Evolutionary conservation across 202 grass and related monocot genomes (phyloP).

Genomic region (Saccharum hybrid): DNA sequence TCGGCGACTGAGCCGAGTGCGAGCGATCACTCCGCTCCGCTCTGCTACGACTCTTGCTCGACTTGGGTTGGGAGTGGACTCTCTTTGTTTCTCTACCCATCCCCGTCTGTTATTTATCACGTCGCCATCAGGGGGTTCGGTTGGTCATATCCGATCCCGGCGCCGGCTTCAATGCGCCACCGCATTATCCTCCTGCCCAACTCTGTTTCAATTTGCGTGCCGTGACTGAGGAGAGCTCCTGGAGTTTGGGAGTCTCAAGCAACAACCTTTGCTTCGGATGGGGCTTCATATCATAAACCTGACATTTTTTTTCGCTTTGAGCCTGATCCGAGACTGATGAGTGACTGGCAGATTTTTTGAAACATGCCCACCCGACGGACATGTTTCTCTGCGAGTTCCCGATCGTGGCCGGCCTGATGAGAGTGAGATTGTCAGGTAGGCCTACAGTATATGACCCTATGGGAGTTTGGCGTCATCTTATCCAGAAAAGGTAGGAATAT

Average conservation of each 20-base stretch:
- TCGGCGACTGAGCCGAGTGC: neutral
- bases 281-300: no score
- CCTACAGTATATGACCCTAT: neutral
- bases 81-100: neutral
- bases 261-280: neutral
- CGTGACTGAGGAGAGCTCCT: neutral
- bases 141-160: neutral
- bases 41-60: neutral
- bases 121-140: neutral
- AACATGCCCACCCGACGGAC: no score
- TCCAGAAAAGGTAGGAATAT: neutral
- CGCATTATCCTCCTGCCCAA: slow-evolving; percentile 2
- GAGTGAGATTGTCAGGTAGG: no score
- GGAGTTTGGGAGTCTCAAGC: neutral
- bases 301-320: no score
- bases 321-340: no score
- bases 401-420: no score
- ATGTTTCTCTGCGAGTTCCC: no score
- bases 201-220: neutral
- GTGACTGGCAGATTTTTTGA: no score
- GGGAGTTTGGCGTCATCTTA: neutral
- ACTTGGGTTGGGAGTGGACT: neutral
- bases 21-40: neutral
- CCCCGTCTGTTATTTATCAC: neutral
- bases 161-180: slow-evolving; percentile 18